Conservation (phyloP, 345 rosid species). For the Camelina hispida region DNA sequence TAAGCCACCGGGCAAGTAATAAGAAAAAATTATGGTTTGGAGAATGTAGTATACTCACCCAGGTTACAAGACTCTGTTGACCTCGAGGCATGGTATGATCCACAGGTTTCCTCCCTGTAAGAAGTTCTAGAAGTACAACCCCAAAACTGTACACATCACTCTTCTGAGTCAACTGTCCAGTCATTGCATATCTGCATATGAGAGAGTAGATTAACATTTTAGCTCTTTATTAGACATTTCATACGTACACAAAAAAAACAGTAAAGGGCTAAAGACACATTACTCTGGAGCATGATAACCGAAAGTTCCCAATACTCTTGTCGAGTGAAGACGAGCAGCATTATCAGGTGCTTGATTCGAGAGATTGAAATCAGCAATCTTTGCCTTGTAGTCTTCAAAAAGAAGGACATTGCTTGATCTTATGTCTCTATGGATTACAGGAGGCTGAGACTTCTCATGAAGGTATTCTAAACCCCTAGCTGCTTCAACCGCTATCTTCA, state of each 20-base stretch:
- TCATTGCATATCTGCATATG: conserved; percentile 49
- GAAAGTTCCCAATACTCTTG: conserved; percentile 48
- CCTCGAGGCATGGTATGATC: conserved; percentile 52
- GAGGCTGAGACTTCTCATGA: conserved; percentile 49
- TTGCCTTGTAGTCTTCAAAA: conserved; percentile 47
- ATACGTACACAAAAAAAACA: conserved; percentile 10
- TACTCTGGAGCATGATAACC: conserved; percentile 53
- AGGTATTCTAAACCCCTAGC: conserved; percentile 49
- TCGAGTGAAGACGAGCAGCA: conserved; percentile 51
- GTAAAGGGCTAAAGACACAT: conserved; percentile 14
- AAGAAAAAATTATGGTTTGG: background rate
- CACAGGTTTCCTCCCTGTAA: conserved; percentile 50
- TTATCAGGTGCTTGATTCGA: conserved; percentile 49
- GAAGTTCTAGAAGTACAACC: conserved; percentile 48
- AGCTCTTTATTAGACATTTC: conserved; percentile 5
- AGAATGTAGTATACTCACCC: conserved; percentile 39
- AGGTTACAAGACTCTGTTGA: conserved; percentile 51
- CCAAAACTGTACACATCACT: conserved; percentile 51
- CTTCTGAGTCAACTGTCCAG: conserved; percentile 52
- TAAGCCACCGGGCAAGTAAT: background rate
- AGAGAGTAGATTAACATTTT: background rate
- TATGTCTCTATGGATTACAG: conserved; percentile 47
- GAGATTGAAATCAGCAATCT: conserved; percentile 49
- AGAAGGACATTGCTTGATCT: conserved; percentile 49
- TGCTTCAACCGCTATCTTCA: conserved; percentile 48